phyloP scores from a whole-genome alignment of 768 basidiomycete species.

The Sporobolomyces roseus region DNA sequence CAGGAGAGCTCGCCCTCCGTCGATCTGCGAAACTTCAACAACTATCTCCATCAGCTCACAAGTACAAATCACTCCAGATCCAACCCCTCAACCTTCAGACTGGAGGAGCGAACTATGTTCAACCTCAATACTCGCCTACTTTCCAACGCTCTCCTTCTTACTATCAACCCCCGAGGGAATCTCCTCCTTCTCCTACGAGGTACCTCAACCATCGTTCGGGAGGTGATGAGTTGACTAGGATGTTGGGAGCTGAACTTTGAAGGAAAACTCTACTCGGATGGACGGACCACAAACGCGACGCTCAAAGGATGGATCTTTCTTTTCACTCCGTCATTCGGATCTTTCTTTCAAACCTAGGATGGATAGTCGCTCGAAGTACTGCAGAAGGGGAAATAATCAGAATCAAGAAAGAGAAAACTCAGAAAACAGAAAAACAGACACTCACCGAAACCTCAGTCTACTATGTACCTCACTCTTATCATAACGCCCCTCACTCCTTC shows the following conservation, averaged over 20 bases:
- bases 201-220: conserved; percentile 1
- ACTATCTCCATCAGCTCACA: background rate
- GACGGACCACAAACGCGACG: background rate
- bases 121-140: background rate
- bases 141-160: background rate
- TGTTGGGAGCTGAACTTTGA: too few species aligned
- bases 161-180: background rate
- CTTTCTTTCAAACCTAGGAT: too few species aligned
- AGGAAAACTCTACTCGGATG: too few species aligned
- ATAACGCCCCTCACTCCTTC: too few species aligned
- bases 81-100: conserved; percentile 8
- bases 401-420: too few species aligned
- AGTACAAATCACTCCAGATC: background rate
- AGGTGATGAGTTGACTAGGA: too few species aligned
- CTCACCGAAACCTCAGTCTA: too few species aligned
- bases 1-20: conserved; percentile 5
- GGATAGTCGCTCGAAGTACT: too few species aligned
- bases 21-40: background rate
- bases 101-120: background rate
- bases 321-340: background rate
- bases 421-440: too few species aligned
- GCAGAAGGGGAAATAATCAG: too few species aligned
- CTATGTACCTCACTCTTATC: too few species aligned
- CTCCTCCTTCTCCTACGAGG: background rate
- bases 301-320: background rate